A percentile compares a stretch with the other conserved stretches of the same genome.
Conservation (phyloP, 2,329 filamentous ascomycete genomes). For the Aureobasidium zeae region DNA sequence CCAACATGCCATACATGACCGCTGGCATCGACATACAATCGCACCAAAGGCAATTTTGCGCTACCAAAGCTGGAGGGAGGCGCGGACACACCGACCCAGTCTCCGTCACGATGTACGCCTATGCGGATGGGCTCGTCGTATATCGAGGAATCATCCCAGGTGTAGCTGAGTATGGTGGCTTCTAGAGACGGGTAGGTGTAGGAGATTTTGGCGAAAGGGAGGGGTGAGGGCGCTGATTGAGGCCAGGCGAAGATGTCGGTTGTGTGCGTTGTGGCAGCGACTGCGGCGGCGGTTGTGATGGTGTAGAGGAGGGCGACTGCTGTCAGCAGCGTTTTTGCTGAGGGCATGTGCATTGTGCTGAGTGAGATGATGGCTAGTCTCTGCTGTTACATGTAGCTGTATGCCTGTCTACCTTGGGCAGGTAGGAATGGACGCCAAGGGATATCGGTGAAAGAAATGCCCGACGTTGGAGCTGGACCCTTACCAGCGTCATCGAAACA, state of each 20-base stretch:
- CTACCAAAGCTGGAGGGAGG: slow-evolving; percentile 35
- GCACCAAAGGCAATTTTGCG: slow-evolving; percentile 35
- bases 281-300: slow-evolving; percentile 24
- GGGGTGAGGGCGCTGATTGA: slow-evolving; percentile 28
- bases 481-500: not conserved
- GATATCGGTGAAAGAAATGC: not conserved
- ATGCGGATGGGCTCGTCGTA: slow-evolving; percentile 35
- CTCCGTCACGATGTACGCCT: slow-evolving; percentile 32
- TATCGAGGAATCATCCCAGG: slow-evolving; percentile 27
- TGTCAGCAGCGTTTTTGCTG: slow-evolving; percentile 4
- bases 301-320: slow-evolving; percentile 8
- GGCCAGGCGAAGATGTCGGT: slow-evolving; percentile 31
- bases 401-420: too few species aligned
- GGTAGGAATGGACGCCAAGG: slow-evolving; percentile 2
- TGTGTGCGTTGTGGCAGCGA: slow-evolving; percentile 21
- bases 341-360: not conserved
- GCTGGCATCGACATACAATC: slow-evolving; percentile 35
- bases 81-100: slow-evolving; percentile 39
- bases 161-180: slow-evolving; percentile 33
- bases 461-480: not conserved
- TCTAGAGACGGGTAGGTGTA: slow-evolving; percentile 33
- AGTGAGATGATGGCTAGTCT: not conserved
- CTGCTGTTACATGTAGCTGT: not conserved
- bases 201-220: slow-evolving; percentile 35
- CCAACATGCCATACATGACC: slow-evolving; percentile 39